Conservation (phyloP, 164 flowering plant species). For the Malania oleifera region DNA sequence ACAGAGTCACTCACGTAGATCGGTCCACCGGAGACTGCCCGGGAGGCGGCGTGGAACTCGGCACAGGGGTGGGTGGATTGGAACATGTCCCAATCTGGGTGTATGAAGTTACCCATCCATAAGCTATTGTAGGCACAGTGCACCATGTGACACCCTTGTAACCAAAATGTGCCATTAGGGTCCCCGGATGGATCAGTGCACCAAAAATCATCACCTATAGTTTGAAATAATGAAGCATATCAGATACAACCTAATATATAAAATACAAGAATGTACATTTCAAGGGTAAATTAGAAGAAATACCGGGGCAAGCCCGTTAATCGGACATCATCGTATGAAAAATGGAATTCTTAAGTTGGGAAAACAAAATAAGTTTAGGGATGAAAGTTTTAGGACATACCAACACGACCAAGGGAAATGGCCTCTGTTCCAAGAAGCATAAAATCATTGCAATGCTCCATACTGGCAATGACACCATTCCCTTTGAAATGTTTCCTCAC, state of each 20-base stretch:
- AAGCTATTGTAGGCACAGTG: constrained; percentile 88
- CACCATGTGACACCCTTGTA: constrained; percentile 92
- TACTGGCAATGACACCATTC: constrained; percentile 89
- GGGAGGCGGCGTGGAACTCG: constrained; percentile 79
- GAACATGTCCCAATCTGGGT: constrained; percentile 96
- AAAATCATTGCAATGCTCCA: constrained; percentile 95
- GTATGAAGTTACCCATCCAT: constrained; percentile 91
- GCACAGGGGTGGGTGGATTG: constrained; percentile 88
- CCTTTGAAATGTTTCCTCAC: constrained; percentile 66
- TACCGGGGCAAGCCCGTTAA: too few relatives aligned
- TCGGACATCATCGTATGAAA: too few relatives aligned
- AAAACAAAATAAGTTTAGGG: too few relatives aligned
- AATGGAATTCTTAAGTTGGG: too few relatives aligned
- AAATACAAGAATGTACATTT: too few relatives aligned
- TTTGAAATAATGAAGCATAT: not conserved
- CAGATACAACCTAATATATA: not conserved
- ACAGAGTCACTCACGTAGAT: constrained; percentile 73
- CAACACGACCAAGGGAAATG: constrained; percentile 76
- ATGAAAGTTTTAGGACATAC: too few relatives aligned
- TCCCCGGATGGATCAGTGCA: constrained; percentile 72
- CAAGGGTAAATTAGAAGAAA: too few relatives aligned
- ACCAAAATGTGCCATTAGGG: constrained; percentile 82
- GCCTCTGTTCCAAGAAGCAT: constrained; percentile 82
- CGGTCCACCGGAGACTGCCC: constrained; percentile 89
- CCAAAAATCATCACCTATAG: constrained; percentile 84